phyloP scores from a whole-genome alignment of 202 grass and related monocot species.

The Panicum virgatum region DNA sequence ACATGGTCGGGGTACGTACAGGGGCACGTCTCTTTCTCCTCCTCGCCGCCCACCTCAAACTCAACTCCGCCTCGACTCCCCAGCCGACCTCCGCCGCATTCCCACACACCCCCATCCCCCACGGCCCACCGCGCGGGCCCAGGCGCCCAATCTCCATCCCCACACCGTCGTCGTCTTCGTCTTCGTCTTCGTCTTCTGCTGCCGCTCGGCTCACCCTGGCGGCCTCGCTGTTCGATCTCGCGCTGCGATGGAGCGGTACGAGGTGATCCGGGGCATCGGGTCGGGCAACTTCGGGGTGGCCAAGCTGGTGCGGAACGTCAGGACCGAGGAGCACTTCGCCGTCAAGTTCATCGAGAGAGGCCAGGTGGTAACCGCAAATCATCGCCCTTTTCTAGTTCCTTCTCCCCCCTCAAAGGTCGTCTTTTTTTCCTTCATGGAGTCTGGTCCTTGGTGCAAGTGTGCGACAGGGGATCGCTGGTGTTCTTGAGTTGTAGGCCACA shows the following conservation, averaged over 20 bases:
- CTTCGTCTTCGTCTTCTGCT: neutral
- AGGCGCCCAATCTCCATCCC: neutral
- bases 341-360: conserved; percentile 94
- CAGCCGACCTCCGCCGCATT: neutral
- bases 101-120: neutral
- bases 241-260: conserved; percentile 60
- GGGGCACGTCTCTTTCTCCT: conserved; percentile 36
- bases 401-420: neutral
- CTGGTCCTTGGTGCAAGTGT: too few relatives aligned
- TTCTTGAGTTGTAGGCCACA: neutral
- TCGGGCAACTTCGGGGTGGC: conserved; percentile 92
- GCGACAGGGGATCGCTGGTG: neutral
- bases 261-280: conserved; percentile 77
- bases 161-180: neutral
- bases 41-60: conserved; percentile 15
- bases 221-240: neutral
- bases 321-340: conserved; percentile 72
- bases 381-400: neutral
- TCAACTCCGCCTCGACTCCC: neutral
- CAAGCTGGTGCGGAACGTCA: conserved; percentile 72
- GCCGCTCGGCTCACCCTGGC: neutral
- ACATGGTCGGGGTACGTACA: conserved; percentile 30
- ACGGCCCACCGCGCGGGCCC: neutral
- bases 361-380: conserved; percentile 50
- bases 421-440: neutral